Conservation (phyloP, 441 rosid genomes). For the Daphne laureola region DNA sequence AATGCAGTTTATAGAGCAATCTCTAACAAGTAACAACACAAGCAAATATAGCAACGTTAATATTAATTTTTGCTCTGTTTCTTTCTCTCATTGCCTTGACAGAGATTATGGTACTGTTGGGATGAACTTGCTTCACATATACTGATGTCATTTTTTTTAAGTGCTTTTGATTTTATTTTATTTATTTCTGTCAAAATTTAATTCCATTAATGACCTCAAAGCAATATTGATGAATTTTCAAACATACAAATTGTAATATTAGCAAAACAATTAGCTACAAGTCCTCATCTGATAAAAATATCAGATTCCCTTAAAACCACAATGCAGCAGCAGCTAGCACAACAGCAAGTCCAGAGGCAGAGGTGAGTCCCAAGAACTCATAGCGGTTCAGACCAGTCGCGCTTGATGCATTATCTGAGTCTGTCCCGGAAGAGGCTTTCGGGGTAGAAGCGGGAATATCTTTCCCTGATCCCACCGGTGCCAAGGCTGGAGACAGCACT, state of each 20-base stretch:
- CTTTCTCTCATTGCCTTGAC: not conserved
- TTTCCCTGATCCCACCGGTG: constrained; percentile 38
- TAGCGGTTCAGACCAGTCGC: constrained; percentile 20
- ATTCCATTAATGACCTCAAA: no score
- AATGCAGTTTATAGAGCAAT: not conserved
- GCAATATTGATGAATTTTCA: constrained; percentile 16
- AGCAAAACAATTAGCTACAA: constrained; percentile 6
- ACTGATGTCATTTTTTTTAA: no score
- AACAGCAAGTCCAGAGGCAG: constrained; percentile 14
- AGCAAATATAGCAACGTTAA: not conserved
- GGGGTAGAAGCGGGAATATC: constrained; percentile 42
- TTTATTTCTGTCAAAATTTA: constrained; percentile 8
- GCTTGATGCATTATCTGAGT: constrained; percentile 32
- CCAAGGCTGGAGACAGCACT: constrained; percentile 46
- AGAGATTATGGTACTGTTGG: no score
- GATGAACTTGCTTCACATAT: no score
- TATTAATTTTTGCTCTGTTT: constrained; percentile 10
- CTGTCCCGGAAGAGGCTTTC: constrained; percentile 33
- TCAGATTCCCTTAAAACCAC: constrained; percentile 24
- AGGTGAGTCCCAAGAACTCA: not conserved
- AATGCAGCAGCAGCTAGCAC: constrained; percentile 27
- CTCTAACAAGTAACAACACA: constrained; percentile 6
- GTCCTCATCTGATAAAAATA: not conserved
- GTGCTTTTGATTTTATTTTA: no score
- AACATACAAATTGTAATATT: constrained; percentile 4